phyloP scores from a whole-genome alignment of 441 rosid species.

The Rhodomyrtus psidioides region DNA sequence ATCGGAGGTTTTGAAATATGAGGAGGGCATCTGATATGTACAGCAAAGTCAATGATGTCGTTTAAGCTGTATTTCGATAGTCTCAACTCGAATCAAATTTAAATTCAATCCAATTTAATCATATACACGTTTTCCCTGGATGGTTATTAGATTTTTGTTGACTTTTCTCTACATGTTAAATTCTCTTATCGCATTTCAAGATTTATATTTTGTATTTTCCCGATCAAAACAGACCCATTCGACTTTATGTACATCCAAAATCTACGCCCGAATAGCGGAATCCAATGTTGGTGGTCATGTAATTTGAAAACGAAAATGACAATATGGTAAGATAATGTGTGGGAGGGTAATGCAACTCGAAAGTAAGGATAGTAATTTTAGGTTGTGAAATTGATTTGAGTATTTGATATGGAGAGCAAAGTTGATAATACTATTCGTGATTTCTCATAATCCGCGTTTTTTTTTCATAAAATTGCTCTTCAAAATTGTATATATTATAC shows the following conservation, averaged over 20 bases:
- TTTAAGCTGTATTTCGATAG: neutral
- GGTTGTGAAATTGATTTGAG: neutral
- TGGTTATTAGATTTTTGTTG: too few species aligned
- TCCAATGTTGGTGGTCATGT: too few species aligned
- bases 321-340: neutral
- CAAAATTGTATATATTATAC: neutral
- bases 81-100: fast-evolving
- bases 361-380: neutral
- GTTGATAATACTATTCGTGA: neutral
- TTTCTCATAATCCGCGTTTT: neutral
- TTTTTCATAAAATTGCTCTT: neutral
- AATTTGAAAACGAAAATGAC: too few species aligned
- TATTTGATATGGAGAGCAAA: neutral
- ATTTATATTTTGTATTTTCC: too few species aligned
- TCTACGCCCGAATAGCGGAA: too few species aligned
- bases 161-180: too few species aligned
- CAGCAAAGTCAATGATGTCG: fast-evolving
- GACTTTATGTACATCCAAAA: too few species aligned
- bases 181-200: too few species aligned
- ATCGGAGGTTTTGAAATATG: neutral
- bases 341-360: neutral
- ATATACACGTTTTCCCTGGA: too few species aligned
- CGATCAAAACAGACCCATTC: too few species aligned
- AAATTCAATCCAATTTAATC: neutral
- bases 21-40: neutral